A percentile compares a stretch with the other conserved stretches of the same genome.
phyloP scores from a whole-genome alignment of 1,139 yeast genomes.

The Scheffersomyces illinoinensis region DNA sequence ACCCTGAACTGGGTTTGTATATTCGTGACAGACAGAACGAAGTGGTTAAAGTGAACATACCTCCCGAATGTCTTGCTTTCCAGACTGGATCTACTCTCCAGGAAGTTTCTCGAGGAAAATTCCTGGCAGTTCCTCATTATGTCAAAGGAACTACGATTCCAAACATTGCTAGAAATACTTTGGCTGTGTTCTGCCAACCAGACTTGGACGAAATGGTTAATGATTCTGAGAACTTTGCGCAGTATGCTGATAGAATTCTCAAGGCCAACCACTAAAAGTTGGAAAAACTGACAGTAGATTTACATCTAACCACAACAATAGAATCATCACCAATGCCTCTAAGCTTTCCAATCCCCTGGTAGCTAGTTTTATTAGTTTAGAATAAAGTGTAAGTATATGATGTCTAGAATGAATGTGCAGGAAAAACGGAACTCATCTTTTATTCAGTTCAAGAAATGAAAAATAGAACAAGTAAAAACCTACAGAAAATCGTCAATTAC shows the following conservation, averaged over 20 bases:
- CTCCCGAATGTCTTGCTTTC: constrained; percentile 57
- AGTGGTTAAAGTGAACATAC: constrained; percentile 54
- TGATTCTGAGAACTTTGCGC: constrained; percentile 48
- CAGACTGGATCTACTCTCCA: constrained; percentile 67
- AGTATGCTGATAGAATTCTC: constrained; percentile 43
- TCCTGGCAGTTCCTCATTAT: constrained; percentile 63
- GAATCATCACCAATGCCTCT: background rate
- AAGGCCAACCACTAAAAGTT: constrained; percentile 27
- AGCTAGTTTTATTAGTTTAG: no score
- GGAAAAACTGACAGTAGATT: background rate
- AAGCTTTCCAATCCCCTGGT: no score
- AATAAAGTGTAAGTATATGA: no score
- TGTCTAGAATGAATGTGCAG: background rate
- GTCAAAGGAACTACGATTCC: constrained; percentile 46
- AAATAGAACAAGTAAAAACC: background rate
- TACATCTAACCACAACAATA: background rate
- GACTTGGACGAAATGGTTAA: constrained; percentile 52
- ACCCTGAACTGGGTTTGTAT: constrained; percentile 52
- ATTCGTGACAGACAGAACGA: constrained; percentile 50
- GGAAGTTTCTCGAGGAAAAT: constrained; percentile 48
- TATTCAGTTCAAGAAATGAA: background rate
- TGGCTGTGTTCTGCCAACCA: constrained; percentile 69
- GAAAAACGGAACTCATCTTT: background rate
- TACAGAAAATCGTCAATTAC: background rate
- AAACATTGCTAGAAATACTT: constrained; percentile 51